Percentiles rank a stretch among this genome's conserved stretches.
These are phyloP conservation scores for Russula virescens DNA, from an alignment of 768 basidiomycete species.

Conservation along the genomic window DNA sequence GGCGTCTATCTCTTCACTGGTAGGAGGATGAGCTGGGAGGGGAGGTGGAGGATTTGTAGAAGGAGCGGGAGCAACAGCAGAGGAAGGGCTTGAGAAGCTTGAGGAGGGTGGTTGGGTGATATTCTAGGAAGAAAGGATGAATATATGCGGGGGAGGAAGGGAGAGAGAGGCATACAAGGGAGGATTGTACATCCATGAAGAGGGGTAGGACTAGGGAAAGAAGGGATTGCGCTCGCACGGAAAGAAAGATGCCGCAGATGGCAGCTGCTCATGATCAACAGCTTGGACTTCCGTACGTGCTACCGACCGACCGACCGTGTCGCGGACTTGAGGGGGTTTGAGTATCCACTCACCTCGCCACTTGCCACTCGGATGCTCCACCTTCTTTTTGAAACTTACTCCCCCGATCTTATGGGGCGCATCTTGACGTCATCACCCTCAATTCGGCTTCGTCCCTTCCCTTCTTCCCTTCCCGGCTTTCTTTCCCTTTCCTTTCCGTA, in stretches of 20 bases:
- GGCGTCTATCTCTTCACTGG: slow-evolving; percentile 86
- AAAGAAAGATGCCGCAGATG: slow-evolving; percentile 18
- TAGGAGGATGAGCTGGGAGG: slow-evolving; percentile 34
- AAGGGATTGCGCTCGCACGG: slow-evolving; percentile 9
- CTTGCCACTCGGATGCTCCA: slow-evolving; percentile 13
- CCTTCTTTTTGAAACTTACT: slow-evolving; percentile 1
- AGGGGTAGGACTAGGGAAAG: slow-evolving; percentile 6
- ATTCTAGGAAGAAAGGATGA: slow-evolving; percentile 10
- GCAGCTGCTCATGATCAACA: slow-evolving; percentile 17
- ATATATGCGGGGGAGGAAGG: slow-evolving; percentile 1
- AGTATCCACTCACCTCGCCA: slow-evolving; percentile 20
- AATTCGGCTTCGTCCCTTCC: slow-evolving; percentile 6
- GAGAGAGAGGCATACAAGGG: slow-evolving; percentile 9
- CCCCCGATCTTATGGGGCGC: slow-evolving; percentile 17
- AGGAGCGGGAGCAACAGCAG: not conserved
- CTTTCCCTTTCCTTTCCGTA: too few species aligned
- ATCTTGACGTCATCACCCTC: slow-evolving; percentile 24
- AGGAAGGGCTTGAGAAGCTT: slow-evolving; percentile 17
- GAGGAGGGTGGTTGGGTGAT: not conserved
- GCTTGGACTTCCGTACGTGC: not conserved
- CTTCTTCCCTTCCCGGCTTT: too few species aligned
- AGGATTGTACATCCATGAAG: slow-evolving; percentile 17
- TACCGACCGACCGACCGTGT: slow-evolving; percentile 12
- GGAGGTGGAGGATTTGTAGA: slow-evolving; percentile 9
- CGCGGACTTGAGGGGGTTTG: slow-evolving; percentile 8